Evolutionary conservation across 2,329 filamentous ascomycete species (phyloP).

Genomic region (Sarocladiaceae sp.): DNA sequence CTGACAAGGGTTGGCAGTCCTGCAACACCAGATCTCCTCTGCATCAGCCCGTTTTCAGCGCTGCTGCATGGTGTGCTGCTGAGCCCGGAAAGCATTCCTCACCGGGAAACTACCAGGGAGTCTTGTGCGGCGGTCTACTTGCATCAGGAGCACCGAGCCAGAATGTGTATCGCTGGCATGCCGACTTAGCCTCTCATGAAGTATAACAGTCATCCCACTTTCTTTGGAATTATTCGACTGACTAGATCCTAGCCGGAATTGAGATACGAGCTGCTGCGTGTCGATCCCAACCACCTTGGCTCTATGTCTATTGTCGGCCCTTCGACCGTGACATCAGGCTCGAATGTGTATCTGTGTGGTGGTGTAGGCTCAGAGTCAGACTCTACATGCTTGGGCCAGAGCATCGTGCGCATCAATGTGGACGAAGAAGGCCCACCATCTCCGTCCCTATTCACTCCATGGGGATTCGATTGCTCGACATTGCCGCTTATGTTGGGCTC

Average conservation of each 20-base stretch:
- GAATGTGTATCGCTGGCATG: conserved; percentile 59
- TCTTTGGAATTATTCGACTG: too few species aligned
- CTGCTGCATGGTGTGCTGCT: conserved; percentile 25
- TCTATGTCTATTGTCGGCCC: conserved; percentile 30
- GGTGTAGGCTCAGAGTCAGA: conserved; percentile 23
- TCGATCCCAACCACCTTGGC: too few species aligned
- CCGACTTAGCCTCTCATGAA: conserved; percentile 33
- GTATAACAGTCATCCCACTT: too few species aligned
- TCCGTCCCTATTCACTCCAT: not conserved
- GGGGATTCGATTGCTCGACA: not conserved
- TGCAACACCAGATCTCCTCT: conserved; percentile 30
- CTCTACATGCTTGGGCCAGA: conserved; percentile 9
- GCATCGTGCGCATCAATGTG: too few species aligned
- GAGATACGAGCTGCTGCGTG: too few species aligned
- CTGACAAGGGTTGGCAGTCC: conserved; percentile 38
- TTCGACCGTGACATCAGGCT: conserved; percentile 17
- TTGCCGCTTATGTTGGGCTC: conserved; percentile 66
- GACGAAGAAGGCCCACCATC: not conserved
- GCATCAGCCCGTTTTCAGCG: conserved; percentile 38
- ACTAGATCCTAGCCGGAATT: too few species aligned
- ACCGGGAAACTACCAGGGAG: conserved; percentile 41
- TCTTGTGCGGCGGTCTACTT: conserved; percentile 67
- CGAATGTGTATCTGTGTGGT: conserved; percentile 23
- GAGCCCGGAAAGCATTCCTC: conserved; percentile 14
- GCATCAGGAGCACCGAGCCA: conserved; percentile 55